These are phyloP conservation scores for Linum usitatissimum DNA, from an alignment of 345 rosid species.

Conservation along the genomic window DNA sequence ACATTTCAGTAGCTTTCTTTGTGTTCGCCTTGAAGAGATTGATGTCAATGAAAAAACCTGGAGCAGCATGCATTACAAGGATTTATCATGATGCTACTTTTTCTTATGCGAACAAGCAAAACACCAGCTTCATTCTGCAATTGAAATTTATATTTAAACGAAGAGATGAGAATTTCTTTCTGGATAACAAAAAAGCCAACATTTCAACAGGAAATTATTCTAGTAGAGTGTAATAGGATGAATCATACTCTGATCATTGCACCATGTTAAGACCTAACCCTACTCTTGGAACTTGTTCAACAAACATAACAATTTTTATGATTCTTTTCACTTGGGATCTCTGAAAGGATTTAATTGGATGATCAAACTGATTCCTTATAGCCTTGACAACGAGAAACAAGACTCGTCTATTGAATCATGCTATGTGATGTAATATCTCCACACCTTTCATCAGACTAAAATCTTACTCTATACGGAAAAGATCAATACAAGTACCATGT, in stretches of 20 bases:
- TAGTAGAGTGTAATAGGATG: background rate
- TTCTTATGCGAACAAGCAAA: background rate
- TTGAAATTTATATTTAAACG: background rate
- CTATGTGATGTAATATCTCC: background rate
- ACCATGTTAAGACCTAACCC: background rate
- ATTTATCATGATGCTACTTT: background rate
- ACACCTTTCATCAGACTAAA: background rate
- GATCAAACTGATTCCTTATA: background rate
- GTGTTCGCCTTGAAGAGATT: slow-evolving; percentile 73
- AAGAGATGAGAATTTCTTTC: background rate
- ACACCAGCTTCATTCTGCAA: background rate
- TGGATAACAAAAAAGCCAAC: background rate
- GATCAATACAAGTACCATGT: background rate
- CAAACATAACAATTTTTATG: too few relatives aligned
- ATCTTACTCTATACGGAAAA: background rate
- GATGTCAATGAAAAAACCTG: slow-evolving; percentile 90
- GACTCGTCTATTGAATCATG: background rate
- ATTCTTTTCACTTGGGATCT: background rate
- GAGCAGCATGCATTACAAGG: background rate
- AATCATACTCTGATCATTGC: background rate
- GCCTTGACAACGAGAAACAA: background rate
- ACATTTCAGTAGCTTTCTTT: slow-evolving; percentile 44
- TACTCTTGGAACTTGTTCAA: background rate
- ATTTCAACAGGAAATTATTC: background rate
- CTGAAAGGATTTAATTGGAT: background rate